phyloP scores from a whole-genome alignment of 768 basidiomycete genomes.

The Sistotremastrum niveocremeum region DNA sequence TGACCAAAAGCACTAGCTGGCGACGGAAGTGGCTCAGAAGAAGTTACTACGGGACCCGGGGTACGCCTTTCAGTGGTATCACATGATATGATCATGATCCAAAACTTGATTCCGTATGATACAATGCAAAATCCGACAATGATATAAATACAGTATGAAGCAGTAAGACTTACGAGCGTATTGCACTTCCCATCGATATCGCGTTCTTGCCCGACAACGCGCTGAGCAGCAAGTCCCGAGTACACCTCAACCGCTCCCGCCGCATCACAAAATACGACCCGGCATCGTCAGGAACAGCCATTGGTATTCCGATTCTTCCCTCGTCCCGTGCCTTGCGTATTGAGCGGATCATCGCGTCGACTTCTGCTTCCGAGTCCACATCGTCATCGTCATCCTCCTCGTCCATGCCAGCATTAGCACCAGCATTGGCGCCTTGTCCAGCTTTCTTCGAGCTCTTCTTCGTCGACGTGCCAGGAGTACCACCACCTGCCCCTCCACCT shows the following conservation, averaged over 20 bases:
- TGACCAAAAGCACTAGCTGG: no score
- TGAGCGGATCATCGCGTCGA: constrained; percentile 57
- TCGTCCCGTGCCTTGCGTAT: constrained; percentile 41
- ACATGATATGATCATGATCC: no score
- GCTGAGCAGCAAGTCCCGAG: constrained; percentile 42
- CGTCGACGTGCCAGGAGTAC: constrained; percentile 15
- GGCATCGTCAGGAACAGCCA: constrained; percentile 62
- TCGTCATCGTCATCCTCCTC: constrained; percentile 61
- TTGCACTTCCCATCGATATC: no score
- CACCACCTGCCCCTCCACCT: constrained; percentile 17
- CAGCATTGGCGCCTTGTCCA: constrained; percentile 12
- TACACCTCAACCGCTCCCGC: constrained; percentile 45
- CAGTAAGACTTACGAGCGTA: no score
- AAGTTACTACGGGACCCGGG: no score
- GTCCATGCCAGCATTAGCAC: constrained; percentile 7
- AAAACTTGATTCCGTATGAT: no score
- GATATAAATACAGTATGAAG: no score
- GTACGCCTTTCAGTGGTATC: no score
- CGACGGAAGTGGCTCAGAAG: no score
- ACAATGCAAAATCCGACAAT: no score
- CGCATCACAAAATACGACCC: constrained; percentile 75
- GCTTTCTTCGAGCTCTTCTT: constrained; percentile 58
- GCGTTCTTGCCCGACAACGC: constrained; percentile 22
- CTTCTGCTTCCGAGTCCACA: constrained; percentile 73
- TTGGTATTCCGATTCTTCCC: constrained; percentile 47